Evolutionary conservation across 1,284 basidiomycete genomes (phyloP), one percentile per base, ranked within the genome.

Genomic region (Trametes versicolor): DNA sequence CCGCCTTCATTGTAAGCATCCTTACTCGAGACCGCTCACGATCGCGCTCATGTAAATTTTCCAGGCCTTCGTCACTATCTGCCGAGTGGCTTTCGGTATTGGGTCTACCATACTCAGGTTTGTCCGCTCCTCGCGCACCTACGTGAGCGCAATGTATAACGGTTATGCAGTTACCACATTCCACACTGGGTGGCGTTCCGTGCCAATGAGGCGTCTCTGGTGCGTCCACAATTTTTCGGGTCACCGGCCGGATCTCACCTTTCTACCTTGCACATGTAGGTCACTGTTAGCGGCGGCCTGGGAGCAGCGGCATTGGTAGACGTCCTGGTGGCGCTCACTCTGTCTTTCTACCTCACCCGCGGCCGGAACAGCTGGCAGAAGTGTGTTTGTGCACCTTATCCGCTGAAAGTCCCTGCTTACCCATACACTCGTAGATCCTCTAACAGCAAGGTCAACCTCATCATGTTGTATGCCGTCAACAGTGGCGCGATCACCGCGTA

Each of bases 401-500:
- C 23, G n/a, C 8, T 2, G 13, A 21, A n/a, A 9, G 32, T 12
- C 17, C 10, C 2, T 12, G 23, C 34, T 61, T 10, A 43, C 41
- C 3, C 15, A 17, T 43, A 43, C 19, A 48, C n/a, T 21, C n/a
- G 13, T 34, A 67, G 66, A 51, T n/a, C 25, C 17, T 55, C 62
- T 23, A 67, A 60, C 47, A 62, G 62, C 60, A 58, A 36, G 55
- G 49, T 67, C 37, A 62, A 64, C 50, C 32, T 64, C 10, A 64
- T 67, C 59, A 64, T 67, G 56, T 19, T 67, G 48, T 66, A 67
- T 43, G 64, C 62, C 39, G 64, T 69, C 41, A 67, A 69, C 36
- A 64, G 65, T n/a, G 68, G 66, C 29, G 66, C 62, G n/a, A 61
- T 67, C 58, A 67, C 66, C 27, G 60, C 58, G 66, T 67, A 45